Conservation (phyloP, 768 basidiomycete genomes). For the Hygrophoropsis aurantiaca region DNA sequence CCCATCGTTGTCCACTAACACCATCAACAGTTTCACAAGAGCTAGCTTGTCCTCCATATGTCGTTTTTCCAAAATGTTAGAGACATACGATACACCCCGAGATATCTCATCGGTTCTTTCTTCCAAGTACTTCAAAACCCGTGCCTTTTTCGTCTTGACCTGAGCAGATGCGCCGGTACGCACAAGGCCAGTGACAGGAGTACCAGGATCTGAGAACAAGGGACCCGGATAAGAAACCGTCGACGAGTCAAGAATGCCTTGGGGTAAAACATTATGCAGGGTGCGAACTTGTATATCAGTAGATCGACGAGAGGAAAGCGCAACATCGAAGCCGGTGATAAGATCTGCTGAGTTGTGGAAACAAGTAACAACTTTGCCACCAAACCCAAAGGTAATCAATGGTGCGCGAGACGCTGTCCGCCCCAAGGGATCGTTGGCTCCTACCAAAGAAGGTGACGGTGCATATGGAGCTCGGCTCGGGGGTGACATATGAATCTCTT, state of each 20-base stretch:
- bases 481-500: conserved; percentile 27
- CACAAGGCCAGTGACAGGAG: conserved; percentile 64
- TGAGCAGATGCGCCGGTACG: conserved; percentile 58
- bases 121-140: conserved; percentile 74
- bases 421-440: conserved; percentile 79
- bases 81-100: conserved; percentile 71
- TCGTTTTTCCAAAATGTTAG: conserved; percentile 50
- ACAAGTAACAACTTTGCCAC: conserved; percentile 87
- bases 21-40: conserved; percentile 69
- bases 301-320: conserved; percentile 67
- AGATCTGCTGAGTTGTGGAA: conserved; percentile 73
- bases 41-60: conserved; percentile 75
- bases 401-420: conserved; percentile 74
- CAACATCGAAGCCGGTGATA: conserved; percentile 76
- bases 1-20: conserved; percentile 90
- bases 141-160: conserved; percentile 80
- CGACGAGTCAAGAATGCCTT: conserved; percentile 56
- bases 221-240: conserved; percentile 81
- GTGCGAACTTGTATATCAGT: conserved; percentile 68
- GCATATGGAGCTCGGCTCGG: conserved; percentile 63
- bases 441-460: conserved; percentile 80
- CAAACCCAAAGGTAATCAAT: conserved; percentile 87
- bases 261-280: conserved; percentile 68
- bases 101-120: conserved; percentile 75
- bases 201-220: conserved; percentile 73